Evolutionary conservation across 257 asterid genomes (phyloP).

Genomic region (Gentiana dahurica): DNA sequence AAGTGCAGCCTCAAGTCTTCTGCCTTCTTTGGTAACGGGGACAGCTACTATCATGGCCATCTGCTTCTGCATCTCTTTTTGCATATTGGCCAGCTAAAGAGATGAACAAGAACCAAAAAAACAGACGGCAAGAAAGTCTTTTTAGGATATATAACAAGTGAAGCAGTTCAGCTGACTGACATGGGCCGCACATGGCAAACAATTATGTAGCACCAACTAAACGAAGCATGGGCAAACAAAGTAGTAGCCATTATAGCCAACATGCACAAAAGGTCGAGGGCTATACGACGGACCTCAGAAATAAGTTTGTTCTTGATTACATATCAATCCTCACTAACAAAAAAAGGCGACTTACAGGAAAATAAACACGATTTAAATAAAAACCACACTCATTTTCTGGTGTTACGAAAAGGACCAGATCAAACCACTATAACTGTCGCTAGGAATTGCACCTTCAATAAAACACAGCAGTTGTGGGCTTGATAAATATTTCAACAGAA

Average conservation of each 20-base stretch:
- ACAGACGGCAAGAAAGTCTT: background rate
- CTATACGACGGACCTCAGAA: background rate
- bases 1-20: conserved; percentile 69
- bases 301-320: no score
- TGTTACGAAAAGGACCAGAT: no score
- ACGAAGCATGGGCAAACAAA: background rate
- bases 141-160: background rate
- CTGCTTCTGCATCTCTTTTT: conserved; percentile 67
- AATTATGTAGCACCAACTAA: background rate
- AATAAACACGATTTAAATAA: no score
- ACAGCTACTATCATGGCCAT: conserved; percentile 48
- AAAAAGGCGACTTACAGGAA: background rate
- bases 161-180: background rate
- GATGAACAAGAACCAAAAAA: background rate
- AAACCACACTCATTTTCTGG: background rate
- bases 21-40: conserved; percentile 77
- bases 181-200: background rate
- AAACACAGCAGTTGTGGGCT: no score
- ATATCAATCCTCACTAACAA: no score
- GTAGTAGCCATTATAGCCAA: background rate
- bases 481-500: no score
- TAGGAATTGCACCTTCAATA: no score
- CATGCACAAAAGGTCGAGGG: no score
- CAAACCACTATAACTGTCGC: background rate
- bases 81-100: conserved; percentile 26